A percentile compares a stretch with the other conserved stretches of the same genome.
phyloP scores from a whole-genome alignment of 1,139 yeast species.

The Suhomyces chickasaworum region DNA sequence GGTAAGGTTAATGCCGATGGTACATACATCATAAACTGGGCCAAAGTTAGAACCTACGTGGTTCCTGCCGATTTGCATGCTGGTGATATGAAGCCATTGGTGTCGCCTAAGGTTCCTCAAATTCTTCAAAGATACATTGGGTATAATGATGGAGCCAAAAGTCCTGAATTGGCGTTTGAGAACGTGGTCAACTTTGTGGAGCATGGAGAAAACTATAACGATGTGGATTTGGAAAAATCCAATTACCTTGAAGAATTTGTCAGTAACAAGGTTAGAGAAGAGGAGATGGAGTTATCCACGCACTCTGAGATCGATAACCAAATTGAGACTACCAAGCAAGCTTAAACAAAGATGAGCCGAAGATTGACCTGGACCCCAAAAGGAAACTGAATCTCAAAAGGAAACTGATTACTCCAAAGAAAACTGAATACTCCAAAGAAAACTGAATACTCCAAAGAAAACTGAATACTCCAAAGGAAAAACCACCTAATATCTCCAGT shows the following conservation, averaged over 20 bases:
- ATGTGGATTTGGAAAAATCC: slow-evolving; percentile 39
- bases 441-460: no score
- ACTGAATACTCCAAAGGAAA: no score
- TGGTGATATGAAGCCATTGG: slow-evolving; percentile 68
- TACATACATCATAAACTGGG: slow-evolving; percentile 76
- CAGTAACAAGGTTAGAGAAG: slow-evolving; percentile 25
- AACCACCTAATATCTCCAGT: no score
- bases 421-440: no score
- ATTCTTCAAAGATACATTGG: slow-evolving; percentile 71
- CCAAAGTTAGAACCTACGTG: slow-evolving; percentile 86
- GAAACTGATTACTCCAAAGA: no score
- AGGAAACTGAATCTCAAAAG: no score
- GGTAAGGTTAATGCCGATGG: slow-evolving; percentile 80
- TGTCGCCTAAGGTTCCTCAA: slow-evolving; percentile 67
- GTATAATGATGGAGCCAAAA: slow-evolving; percentile 69
- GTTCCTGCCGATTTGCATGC: slow-evolving; percentile 60
- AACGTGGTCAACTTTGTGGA: slow-evolving; percentile 76
- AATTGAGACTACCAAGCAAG: no score
- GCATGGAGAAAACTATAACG: slow-evolving; percentile 58
- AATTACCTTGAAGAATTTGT: slow-evolving; percentile 50
- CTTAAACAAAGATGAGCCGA: no score
- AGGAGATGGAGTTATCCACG: slow-evolving; percentile 10
- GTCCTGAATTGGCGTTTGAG: slow-evolving; percentile 71
- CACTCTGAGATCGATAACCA: no score
- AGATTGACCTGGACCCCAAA: no score